Base-by-base conservation (phyloP, 805 yeast species). In the Yarrowia alimentaria region DNA sequence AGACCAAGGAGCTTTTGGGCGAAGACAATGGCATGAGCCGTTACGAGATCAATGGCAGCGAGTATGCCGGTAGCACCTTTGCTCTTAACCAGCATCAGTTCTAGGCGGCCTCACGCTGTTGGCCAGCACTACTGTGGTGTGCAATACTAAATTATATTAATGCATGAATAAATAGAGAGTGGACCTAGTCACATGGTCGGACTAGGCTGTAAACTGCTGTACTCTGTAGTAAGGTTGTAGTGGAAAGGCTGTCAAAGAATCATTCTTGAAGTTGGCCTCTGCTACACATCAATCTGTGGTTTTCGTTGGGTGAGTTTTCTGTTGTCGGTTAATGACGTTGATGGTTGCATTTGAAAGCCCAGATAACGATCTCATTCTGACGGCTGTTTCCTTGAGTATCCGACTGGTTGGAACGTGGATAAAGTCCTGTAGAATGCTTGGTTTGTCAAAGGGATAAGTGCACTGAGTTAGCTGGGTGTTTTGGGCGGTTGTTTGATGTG, bases 11-110 rank as follows among this genome's bases (percentile, higher is more conserved):
- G 48, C 54, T 53, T 5, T 55, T 57, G 32, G 68, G 63, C 10
- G 68, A 63, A 12, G 60, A 55, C 7, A 38, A 52, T 13, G 55
- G 49, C 4, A 22, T 30, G 28, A 43, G 37, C 37, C 43, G 62
- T 6, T 56, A 57, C 20, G 64, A 61, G 32, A 30, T 30, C 5
- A 57, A 54, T 20, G 60, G 57, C 18, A 57, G 61, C 47, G 66
- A 64, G 55, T 66, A 66, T 38, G 69, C 69, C 4, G 57, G 64
- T 22, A 64, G 68, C n/a, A 63, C 66, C 32, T 65, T 64, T 53
- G 60, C 59, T 14, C 43, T 63, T 33, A 58, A 38, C 42, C 54
- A 17, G 56, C 59, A 35, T 56, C 54, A 49, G 17, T 55, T 33
- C 45, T 52, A 50, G 26, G 5, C 19, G 19, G n/a, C n/a, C n/a